phyloP scores from a whole-genome alignment of 805 yeast genomes.

The Kazachstania taianensis region DNA sequence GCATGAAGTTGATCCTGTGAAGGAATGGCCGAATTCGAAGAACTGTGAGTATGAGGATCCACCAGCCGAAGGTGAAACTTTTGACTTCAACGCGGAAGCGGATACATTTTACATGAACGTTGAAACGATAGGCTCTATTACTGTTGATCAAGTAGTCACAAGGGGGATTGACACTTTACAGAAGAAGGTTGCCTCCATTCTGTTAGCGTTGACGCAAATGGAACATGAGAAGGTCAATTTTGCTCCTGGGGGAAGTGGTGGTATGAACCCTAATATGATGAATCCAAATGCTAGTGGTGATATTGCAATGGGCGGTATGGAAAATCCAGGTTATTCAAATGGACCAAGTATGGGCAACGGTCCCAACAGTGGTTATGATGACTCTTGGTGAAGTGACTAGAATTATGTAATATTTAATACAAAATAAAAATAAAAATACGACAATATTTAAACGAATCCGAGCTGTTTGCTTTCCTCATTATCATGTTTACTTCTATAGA shows the following conservation, averaged over 20 bases:
- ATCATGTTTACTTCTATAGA: background rate
- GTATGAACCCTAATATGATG: constrained; percentile 15
- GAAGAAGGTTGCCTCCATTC: constrained; percentile 84
- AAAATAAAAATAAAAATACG: no score
- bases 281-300: constrained; percentile 32
- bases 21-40: constrained; percentile 87
- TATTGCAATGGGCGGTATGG: constrained; percentile 23
- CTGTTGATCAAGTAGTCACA: constrained; percentile 80
- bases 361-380: constrained; percentile 27
- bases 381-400: constrained; percentile 26
- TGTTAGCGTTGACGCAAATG: constrained; percentile 49
- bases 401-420: no score
- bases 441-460: no score
- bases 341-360: constrained; percentile 3
- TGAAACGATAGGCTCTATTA: constrained; percentile 83
- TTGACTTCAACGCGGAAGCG: constrained; percentile 79
- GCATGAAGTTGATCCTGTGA: constrained; percentile 82
- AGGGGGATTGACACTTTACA: constrained; percentile 80
- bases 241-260: constrained; percentile 32
- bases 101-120: constrained; percentile 75
- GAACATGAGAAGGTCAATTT: constrained; percentile 31
- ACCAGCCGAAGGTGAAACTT: constrained; percentile 76
- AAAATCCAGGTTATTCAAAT: constrained; percentile 25
- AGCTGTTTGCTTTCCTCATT: background rate
- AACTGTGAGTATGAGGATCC: constrained; percentile 96